These are phyloP conservation scores for Lipomyces kockii DNA, from an alignment of 805 yeast genomes.

Conservation along the genomic window DNA sequence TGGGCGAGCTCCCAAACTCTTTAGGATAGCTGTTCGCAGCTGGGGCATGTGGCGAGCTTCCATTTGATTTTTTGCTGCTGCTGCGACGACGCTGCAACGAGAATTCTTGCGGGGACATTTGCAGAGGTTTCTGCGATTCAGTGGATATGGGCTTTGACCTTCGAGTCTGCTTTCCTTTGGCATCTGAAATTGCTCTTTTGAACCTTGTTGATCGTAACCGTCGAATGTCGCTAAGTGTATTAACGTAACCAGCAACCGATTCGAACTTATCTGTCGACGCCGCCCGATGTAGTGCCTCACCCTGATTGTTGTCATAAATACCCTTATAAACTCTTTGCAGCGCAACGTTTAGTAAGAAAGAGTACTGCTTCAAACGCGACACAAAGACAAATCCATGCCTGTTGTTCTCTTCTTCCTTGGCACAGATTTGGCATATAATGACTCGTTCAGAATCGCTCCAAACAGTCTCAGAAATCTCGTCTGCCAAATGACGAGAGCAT, in stretches of 20 bases:
- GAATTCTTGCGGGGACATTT: background rate
- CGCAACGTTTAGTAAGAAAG: conserved; percentile 81
- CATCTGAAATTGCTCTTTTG: conserved; percentile 51
- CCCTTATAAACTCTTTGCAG: conserved; percentile 57
- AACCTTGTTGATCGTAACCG: conserved; percentile 75
- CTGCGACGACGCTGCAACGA: conserved; percentile 5
- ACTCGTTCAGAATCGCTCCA: conserved; percentile 45
- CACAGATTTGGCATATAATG: conserved; percentile 69
- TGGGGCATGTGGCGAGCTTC: background rate
- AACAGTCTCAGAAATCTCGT: conserved; percentile 49
- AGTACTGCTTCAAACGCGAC: conserved; percentile 71
- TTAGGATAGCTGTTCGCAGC: background rate
- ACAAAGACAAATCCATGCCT: conserved; percentile 59
- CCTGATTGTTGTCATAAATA: conserved; percentile 18
- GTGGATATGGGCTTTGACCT: conserved; percentile 63
- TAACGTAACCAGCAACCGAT: conserved; percentile 53
- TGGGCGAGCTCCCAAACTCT: background rate
- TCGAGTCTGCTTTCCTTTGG: conserved; percentile 61
- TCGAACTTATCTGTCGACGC: conserved; percentile 31
- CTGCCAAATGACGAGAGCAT: conserved; percentile 55
- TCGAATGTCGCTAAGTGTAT: conserved; percentile 76
- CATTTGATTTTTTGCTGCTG: background rate
- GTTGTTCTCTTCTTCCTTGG: conserved; percentile 52
- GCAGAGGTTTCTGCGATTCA: conserved; percentile 5
- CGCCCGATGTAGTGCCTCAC: conserved; percentile 15